Evolutionary conservation across 2,329 filamentous ascomycete genomes (phyloP), one percentile per base, ranked within the genome.

Genomic region (Xylaria sp.): DNA sequence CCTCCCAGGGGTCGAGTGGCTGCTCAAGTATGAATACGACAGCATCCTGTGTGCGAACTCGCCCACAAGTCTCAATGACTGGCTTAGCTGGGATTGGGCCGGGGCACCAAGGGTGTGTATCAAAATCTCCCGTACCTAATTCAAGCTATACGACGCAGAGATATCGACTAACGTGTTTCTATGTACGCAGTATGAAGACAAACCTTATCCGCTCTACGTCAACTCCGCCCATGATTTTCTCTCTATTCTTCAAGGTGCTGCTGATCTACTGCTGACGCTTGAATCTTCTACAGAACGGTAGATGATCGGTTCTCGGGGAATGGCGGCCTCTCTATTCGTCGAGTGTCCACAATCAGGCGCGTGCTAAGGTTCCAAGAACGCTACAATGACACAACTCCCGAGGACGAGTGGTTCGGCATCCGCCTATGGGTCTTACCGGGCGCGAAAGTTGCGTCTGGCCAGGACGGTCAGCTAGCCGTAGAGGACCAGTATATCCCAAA

Each of bases 11-110:
- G 84, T 83, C 39, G 85, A 87, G 75, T 87, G 84, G 84, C 75
- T 88, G 30, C 78, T 88, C 61, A 83, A 84, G 72, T 88, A 83
- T 71, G 84, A 87, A 70, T 79, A 81, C n/a, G 86, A 88, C 73
- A 86, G 83, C 72, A 86, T 88, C 53, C 76, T 87, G 53, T 88
- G 86, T 71, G 82, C 85, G 63, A 87, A 87, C 72, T 85, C 84
- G 12, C 78, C 79, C n/a, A 79, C 74, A 45, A 83, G 83, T 68
- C 74, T 88, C 45, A 83, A 88, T 70, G 83, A 86, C 6, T 87
- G 84, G 84, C 77, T 87, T 10, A 75, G 80, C n/a, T 87, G 82
- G 79, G 81, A 83, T 70, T 88, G 85, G 85, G 83, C 84, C 25
- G 86, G 85, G 5, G 83, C 85, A 4, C 81, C 83, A 18, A 82